Percentiles rank a stretch among this genome's conserved stretches.
Evolutionary conservation across 1,284 basidiomycete genomes (phyloP).

Genomic region (Pseudomicrostroma phylloplanum): DNA sequence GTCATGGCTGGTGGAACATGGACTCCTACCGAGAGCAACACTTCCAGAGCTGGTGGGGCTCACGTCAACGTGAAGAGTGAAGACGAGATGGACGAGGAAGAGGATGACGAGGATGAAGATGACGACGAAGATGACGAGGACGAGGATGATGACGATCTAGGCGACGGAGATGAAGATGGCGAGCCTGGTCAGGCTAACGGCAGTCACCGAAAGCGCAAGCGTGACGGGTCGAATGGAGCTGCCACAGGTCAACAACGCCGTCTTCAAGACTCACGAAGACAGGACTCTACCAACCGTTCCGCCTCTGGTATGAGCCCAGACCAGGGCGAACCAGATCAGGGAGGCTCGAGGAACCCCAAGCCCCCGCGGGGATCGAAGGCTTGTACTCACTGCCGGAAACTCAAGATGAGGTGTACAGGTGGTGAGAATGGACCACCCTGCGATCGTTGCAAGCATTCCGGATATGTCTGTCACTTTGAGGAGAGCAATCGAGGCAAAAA

Average conservation of each 20-base stretch:
- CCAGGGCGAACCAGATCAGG: no score
- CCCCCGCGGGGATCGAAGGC: constrained; percentile 59
- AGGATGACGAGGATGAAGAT: constrained; percentile 8
- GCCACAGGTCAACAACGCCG: constrained; percentile 15
- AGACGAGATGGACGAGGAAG: background rate
- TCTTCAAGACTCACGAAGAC: no score
- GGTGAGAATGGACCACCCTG: constrained; percentile 86
- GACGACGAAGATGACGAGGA: constrained; percentile 14
- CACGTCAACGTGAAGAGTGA: constrained; percentile 19
- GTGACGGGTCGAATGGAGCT: constrained; percentile 17
- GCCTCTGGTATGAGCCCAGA: constrained; percentile 11
- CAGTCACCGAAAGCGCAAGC: constrained; percentile 24
- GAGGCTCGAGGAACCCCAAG: constrained; percentile 35
- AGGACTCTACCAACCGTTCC: no score
- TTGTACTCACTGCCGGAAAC: constrained; percentile 84
- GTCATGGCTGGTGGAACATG: background rate
- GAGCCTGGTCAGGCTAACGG: constrained; percentile 23
- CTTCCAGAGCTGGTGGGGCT: background rate
- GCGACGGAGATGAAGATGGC: constrained; percentile 20
- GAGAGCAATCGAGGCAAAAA: constrained; percentile 49
- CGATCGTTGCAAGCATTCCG: constrained; percentile 56
- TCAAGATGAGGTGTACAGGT: constrained; percentile 98
- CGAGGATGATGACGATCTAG: constrained; percentile 17
- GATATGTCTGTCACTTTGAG: constrained; percentile 47
- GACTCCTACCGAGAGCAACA: background rate